Base-by-base conservation (phyloP, 768 basidiomycete species). In the Rhizopogon vesiculosus region DNA sequence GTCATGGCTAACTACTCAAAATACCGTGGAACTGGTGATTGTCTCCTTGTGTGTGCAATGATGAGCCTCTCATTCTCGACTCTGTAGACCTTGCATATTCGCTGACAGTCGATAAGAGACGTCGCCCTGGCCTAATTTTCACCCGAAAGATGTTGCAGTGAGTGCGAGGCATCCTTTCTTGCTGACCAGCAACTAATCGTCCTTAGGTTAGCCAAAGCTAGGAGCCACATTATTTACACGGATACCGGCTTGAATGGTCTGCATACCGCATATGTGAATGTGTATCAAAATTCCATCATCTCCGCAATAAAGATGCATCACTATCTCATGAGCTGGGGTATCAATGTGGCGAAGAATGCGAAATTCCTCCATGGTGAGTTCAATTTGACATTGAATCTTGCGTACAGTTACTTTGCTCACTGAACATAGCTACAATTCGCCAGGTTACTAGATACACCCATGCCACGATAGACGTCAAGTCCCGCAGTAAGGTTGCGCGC, bases 221-320 rank as follows among this genome's bases (percentile, higher is more conserved):
- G 85, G 61, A 82, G 82, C 60, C 92, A 95, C 61, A 77, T 86
- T 41, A 86, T 96, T 57, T 97, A 85, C 72, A 84, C 78, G 50
- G 95, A 98, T 66, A 78, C 79, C 5, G 64, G 67, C 13, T 75
- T 96, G 58, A 97, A 95, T 67, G 71, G 81, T 7, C 60, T 70
- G 16, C 64, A 78, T 42, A 78, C 78, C 1, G 82, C 93, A 9
- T 82, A 89, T 68, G 67, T 84, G 52, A 99, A 98, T 69, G 78
- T 96, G 12, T 97, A 93, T 68, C 89, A 93, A 66, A 90, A 86
- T 63, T 88, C 94, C 65, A 69, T 91, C 31, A 69, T 97, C 42
- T 78, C 84, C 3, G 91, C 89, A 0, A 86, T 93, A 78, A 96
- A 91, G 72, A 88, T 93, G 79, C 85, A 91, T 56, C 78, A 81